A percentile compares a stretch with the other conserved stretches of the same genome.
These are phyloP conservation scores for Zygosaccharomyces sapae DNA, from an alignment of 1,139 yeast genomes.

Conservation along the genomic window DNA sequence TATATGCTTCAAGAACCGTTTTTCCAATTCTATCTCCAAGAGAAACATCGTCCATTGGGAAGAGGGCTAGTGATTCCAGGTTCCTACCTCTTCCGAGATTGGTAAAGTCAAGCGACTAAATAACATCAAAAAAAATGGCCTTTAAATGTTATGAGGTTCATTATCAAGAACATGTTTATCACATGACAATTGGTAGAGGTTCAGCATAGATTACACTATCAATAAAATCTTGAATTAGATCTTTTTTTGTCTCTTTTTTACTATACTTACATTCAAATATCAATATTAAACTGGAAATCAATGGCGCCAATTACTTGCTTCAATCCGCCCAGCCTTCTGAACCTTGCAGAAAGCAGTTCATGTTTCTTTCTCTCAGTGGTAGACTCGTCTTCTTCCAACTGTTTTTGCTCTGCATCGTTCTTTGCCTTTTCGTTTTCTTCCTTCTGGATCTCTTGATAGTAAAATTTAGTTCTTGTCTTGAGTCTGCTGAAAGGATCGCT, in stretches of 20 bases:
- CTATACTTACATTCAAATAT: conserved; percentile 25
- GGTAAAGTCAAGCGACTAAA: not conserved
- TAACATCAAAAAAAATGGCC: not conserved
- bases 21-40: conserved; percentile 34
- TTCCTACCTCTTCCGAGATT: not conserved
- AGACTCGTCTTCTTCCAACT: conserved; percentile 36
- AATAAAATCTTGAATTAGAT: not conserved
- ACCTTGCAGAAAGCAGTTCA: conserved; percentile 36
- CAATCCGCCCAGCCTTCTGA: conserved; percentile 42
- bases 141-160: not conserved
- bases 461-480: conserved; percentile 79
- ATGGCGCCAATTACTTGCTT: conserved; percentile 47
- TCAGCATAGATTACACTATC: not conserved
- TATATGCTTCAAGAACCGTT: conserved; percentile 36
- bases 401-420: conserved; percentile 40
- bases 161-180: not conserved
- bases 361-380: conserved; percentile 38
- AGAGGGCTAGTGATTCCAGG: not conserved
- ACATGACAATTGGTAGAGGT: not conserved
- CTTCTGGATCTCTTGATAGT: conserved; percentile 52
- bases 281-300: conserved; percentile 44
- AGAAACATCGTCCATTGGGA: not conserved
- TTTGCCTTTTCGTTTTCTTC: conserved; percentile 46
- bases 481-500: conserved; percentile 89
- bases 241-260: not conserved